Base-by-base conservation (phyloP, 2,329 filamentous ascomycete species). In the Penicillium sp. region DNA sequence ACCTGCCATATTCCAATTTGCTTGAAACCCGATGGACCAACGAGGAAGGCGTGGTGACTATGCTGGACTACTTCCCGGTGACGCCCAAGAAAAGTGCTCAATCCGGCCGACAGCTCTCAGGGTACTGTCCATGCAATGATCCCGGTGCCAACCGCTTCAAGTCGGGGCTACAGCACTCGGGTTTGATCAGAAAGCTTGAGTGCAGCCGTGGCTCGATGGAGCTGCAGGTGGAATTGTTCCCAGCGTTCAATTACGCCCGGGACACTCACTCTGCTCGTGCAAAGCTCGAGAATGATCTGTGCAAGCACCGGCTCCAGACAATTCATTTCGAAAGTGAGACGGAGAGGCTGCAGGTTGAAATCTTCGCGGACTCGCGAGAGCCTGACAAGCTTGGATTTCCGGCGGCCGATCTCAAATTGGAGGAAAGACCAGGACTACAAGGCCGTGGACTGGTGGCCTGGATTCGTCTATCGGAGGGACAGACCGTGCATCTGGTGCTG, bases 21-120 rank as follows among this genome's bases (percentile, higher is more conserved):
- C 68, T 88, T 2, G 80, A 86, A 59, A 88, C 84, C 1, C 73
- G 83, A n/a, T 87, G 83, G 59, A 82, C 86, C 47, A 76, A 82
- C 46, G 84, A 88, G 50, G 76, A 83, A 39, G 84, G 84, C 1
- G 84, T 86, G 0, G 76, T 84, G 8, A 82, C 84, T 38, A 59
- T 88, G 18, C 70, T 84, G 11, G 84, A 88, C 58, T 88, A 86
- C 64, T 86, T 88, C 48, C 83, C 83, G 0, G 73, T 84, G 1
- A 81, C 82, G 8, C 79, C 76, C 54, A 76, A 72, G 34, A 72
- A 73, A 64, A 67, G 35, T 69, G 69, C 48, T 61, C 54, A 53
- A 28, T 44, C 51, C 1, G 46, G 44, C n/a, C 47, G 52, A 32
- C 31, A 57, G 30, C 37, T 63, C 29, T 60, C 59, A 3, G 59